Evolutionary conservation across 352 stramenopile genomes (phyloP).

Genomic region (Saprolegnia diclina): DNA sequence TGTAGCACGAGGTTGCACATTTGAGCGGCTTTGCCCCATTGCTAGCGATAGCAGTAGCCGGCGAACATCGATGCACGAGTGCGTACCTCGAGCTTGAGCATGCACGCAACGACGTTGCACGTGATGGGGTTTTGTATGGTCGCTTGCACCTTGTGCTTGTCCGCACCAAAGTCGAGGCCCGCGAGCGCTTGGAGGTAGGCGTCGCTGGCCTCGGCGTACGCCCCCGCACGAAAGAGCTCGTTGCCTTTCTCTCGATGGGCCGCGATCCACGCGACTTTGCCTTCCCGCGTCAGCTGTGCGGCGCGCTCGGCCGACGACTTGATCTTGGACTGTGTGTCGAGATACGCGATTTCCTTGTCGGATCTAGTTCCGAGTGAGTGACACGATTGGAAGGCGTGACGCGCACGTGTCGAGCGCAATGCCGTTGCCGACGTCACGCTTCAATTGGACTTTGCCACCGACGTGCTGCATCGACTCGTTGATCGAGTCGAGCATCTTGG

Average conservation of each 20-base stretch:
- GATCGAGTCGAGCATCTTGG: slow-evolving; percentile 78
- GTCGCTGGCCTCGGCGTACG: slow-evolving; percentile 52
- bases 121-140: slow-evolving; percentile 61
- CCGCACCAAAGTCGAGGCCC: slow-evolving; percentile 55
- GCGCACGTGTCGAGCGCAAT: slow-evolving; percentile 50
- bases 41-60: slow-evolving; percentile 25
- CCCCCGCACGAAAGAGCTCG: slow-evolving; percentile 39
- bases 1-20: slow-evolving; percentile 54
- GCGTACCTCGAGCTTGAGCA: slow-evolving; percentile 59
- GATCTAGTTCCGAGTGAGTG: slow-evolving; percentile 37
- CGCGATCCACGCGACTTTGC: slow-evolving; percentile 44
- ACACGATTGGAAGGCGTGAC: neutral
- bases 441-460: slow-evolving; percentile 44
- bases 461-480: slow-evolving; percentile 54
- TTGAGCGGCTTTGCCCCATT: slow-evolving; percentile 60
- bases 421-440: slow-evolving; percentile 69
- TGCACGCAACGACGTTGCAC: slow-evolving; percentile 70
- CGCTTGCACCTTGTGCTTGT: slow-evolving; percentile 42
- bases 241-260: slow-evolving; percentile 46
- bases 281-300: slow-evolving; percentile 32
- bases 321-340: slow-evolving; percentile 68
- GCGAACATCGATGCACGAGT: neutral
- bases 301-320: slow-evolving; percentile 63
- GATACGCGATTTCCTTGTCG: slow-evolving; percentile 60
- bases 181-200: slow-evolving; percentile 64